Percentiles rank a stretch among this genome's conserved stretches.
Conservation (phyloP, 257 asterid genomes). For the Solanum pinnatisectum region DNA sequence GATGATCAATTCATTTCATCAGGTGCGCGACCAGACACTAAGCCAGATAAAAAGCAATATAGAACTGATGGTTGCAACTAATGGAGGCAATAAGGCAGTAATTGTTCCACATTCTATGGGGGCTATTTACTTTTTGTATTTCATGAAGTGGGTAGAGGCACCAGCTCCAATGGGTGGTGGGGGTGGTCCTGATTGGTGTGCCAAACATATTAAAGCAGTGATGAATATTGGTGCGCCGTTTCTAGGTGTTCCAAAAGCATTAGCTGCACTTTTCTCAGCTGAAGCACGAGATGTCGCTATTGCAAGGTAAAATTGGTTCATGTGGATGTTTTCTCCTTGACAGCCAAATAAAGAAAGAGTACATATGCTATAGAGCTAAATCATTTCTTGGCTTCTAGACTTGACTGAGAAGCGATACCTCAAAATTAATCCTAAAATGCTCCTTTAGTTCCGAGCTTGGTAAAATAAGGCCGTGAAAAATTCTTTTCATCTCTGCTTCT, state of each 20-base stretch:
- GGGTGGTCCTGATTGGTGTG: conserved; percentile 88
- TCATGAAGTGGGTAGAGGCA: conserved; percentile 93
- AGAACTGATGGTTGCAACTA: conserved; percentile 72
- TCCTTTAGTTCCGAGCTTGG: background rate
- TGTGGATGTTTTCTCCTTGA: background rate
- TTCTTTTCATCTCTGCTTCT: background rate
- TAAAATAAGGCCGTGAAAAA: background rate
- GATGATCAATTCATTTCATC: background rate
- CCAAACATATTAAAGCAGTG: conserved; percentile 76
- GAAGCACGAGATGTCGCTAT: conserved; percentile 76
- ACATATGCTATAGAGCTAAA: background rate
- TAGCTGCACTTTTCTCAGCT: conserved; percentile 73
- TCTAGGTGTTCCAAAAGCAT: conserved; percentile 74
- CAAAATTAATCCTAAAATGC: background rate
- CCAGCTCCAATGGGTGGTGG: conserved; percentile 95
- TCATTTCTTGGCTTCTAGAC: background rate
- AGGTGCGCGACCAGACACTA: conserved; percentile 74
- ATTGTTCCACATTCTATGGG: conserved; percentile 93
- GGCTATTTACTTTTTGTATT: conserved; percentile 69
- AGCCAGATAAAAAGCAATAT: conserved; percentile 73
- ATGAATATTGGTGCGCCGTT: conserved; percentile 86
- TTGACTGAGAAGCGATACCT: too few species aligned
- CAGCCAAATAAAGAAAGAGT: background rate
- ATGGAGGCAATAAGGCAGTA: conserved; percentile 70
- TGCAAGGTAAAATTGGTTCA: conserved; percentile 34